Evolutionary conservation across 371 early-diverging fungal genomes (phyloP), one percentile per base, ranked within the genome.

Genomic region (Thermomucor indicae-seudaticae): DNA sequence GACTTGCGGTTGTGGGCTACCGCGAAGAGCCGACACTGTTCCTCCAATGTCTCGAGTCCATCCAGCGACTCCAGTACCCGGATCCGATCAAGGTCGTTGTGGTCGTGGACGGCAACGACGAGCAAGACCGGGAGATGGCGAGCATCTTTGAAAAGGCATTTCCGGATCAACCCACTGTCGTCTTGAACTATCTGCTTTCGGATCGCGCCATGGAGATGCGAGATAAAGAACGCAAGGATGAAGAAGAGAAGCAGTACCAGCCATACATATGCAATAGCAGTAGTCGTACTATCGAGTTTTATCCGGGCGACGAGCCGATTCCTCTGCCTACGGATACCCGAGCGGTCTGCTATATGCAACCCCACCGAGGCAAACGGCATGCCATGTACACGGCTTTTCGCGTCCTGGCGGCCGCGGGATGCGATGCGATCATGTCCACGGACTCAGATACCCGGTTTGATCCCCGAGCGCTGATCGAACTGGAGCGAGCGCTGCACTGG

Each of bases 321-420:
- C 62, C 58, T 27, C 54, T 58, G 53, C 79, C 50, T 30, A 65
- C 64, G 44, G 61, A 75, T 46, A 57, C 73, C 11, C 66, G 56
- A 0, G 70, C 75, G 0, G 71, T 78, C 11, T 84, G 78, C 50
- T 75, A 79, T 42, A 53, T 80, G 49, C 78, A 80, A 30, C 80
- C 81, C 1, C 85, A 83, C 52, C 67, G 73, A 6, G 83, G 83
- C 29, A 85, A 83, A 47, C 65, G 83, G 6, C 68, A 75, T 42
- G 85, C 84, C 4, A 85, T 85, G 84, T 81, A 81, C 49, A 82
- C 80, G 0, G 85, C 80, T 2, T 81, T 85, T 46, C 69, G 77
- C 8, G 65, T 79, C 0, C 40, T 80, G 34, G 59, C 80, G 48
- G 78, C 75, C 17, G 64, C 72, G 12, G 80, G 75, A 0, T 69